These are phyloP conservation scores for Westerdykella sp. DNA, from an alignment of 2,329 filamentous ascomycete genomes.

Conservation along the genomic window DNA sequence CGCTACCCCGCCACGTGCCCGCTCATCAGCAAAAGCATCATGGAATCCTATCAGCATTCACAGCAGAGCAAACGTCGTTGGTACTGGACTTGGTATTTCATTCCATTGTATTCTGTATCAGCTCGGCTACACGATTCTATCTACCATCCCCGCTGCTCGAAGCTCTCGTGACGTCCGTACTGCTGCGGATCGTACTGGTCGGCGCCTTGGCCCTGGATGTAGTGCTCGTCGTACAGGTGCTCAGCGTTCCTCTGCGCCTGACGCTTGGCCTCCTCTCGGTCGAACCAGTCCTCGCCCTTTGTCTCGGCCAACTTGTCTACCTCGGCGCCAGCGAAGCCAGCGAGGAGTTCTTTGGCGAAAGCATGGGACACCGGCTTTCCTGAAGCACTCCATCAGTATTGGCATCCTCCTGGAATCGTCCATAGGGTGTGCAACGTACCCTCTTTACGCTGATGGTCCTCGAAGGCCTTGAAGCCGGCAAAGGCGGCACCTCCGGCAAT, in stretches of 20 bases:
- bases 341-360: constrained; percentile 72
- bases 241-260: constrained; percentile 41
- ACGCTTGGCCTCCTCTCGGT: constrained; percentile 44
- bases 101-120: too few relatives aligned
- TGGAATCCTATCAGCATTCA: too few relatives aligned
- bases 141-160: constrained; percentile 10
- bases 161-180: constrained; percentile 30
- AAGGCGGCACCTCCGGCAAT: constrained; percentile 72
- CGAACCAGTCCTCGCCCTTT: constrained; percentile 46
- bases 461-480: constrained; percentile 72
- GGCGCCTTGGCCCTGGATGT: constrained; percentile 35
- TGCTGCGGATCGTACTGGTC: constrained; percentile 45
- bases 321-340: constrained; percentile 66
- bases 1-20: too few relatives aligned
- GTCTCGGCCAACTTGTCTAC: constrained; percentile 62
- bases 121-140: too few relatives aligned
- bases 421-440: constrained; percentile 46
- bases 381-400: constrained; percentile 21
- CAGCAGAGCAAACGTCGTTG: too few relatives aligned
- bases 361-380: constrained; percentile 65
- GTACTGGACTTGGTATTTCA: too few relatives aligned
- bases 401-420: background rate
- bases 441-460: constrained; percentile 65
- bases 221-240: constrained; percentile 47
- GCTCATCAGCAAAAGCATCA: too few relatives aligned